Conservation (phyloP, 139 green algal species). For the Yamagishiella unicocca region DNA sequence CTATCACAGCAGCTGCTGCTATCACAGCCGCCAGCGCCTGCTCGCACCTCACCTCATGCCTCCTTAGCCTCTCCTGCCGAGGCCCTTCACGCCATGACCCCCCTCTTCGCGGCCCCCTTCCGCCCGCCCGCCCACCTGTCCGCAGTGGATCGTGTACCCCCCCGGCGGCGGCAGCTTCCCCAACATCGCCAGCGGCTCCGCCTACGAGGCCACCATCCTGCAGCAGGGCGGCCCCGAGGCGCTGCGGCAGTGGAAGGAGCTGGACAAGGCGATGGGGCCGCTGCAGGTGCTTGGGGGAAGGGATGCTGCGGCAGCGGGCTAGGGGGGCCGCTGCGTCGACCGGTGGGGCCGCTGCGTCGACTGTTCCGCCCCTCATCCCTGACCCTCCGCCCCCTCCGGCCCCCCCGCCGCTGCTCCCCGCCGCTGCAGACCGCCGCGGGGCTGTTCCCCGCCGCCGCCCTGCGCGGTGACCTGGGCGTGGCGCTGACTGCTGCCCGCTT, state of each 20-base stretch:
- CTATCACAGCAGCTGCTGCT: too few relatives aligned
- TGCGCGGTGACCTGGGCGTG: conserved; percentile 71
- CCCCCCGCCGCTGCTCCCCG: not conserved
- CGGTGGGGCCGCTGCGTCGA: too few relatives aligned
- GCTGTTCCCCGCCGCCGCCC: conserved; percentile 79
- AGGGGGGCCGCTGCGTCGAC: too few relatives aligned
- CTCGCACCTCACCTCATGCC: too few relatives aligned
- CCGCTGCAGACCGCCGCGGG: conserved; percentile 63
- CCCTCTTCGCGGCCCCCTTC: not conserved
- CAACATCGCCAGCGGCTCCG: conserved; percentile 65
- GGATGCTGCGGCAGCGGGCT: too few relatives aligned
- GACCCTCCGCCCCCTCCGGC: not conserved
- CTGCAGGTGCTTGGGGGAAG: conserved; percentile 55
- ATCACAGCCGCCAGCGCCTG: too few relatives aligned
- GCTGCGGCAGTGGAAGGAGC: conserved; percentile 67
- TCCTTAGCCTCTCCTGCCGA: too few relatives aligned
- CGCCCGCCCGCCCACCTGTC: not conserved
- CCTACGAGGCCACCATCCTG: conserved; percentile 72
- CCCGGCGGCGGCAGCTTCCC: conserved; percentile 73
- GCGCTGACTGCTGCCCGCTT: conserved; percentile 70
- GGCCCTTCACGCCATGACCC: not conserved
- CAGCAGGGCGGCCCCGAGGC: conserved; percentile 63
- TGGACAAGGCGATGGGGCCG: conserved; percentile 75
- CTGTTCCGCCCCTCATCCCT: not conserved
- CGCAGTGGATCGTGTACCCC: conserved; percentile 86